phyloP scores from a whole-genome alignment of 257 asterid genomes.

The Fraxinus pennsylvanica region DNA sequence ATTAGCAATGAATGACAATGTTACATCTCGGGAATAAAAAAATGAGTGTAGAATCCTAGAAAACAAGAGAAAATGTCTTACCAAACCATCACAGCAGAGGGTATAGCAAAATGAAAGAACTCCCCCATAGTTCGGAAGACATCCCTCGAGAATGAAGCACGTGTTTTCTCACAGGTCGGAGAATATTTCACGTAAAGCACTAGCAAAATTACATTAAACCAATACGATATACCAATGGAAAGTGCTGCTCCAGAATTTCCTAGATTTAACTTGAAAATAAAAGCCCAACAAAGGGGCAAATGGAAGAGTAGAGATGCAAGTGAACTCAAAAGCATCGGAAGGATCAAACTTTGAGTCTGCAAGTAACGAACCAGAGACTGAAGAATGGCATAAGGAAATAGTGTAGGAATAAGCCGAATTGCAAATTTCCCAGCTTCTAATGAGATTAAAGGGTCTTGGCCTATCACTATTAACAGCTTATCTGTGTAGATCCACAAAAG shows the following conservation, averaged over 20 bases:
- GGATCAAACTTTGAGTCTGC: conserved; percentile 70
- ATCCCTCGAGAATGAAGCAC: conserved; percentile 38
- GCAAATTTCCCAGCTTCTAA: conserved; percentile 66
- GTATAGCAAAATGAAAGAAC: conserved; percentile 66
- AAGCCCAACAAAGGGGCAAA: conserved; percentile 63
- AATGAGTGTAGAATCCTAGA: neutral
- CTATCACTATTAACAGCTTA: conserved; percentile 45
- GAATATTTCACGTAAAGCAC: conserved; percentile 57
- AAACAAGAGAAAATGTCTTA: conserved; percentile 23
- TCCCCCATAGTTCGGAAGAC: conserved; percentile 47
- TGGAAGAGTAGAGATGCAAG: conserved; percentile 62
- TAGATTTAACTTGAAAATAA: conserved; percentile 51
- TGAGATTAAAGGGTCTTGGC: conserved; percentile 74
- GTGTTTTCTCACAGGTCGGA: conserved; percentile 46
- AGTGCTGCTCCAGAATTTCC: conserved; percentile 77
- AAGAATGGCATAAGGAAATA: conserved; percentile 70
- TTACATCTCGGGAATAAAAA: neutral
- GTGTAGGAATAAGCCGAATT: conserved; percentile 62
- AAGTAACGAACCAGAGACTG: conserved; percentile 69
- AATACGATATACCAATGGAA: conserved; percentile 68
- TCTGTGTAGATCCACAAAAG: conserved; percentile 61
- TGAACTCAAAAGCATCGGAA: conserved; percentile 69
- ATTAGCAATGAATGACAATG: neutral
- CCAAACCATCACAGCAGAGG: conserved; percentile 91
- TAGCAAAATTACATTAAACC: conserved; percentile 64